Conservation (phyloP, 495 filamentous ascomycete genomes). For the Venustampulla echinocandica region DNA sequence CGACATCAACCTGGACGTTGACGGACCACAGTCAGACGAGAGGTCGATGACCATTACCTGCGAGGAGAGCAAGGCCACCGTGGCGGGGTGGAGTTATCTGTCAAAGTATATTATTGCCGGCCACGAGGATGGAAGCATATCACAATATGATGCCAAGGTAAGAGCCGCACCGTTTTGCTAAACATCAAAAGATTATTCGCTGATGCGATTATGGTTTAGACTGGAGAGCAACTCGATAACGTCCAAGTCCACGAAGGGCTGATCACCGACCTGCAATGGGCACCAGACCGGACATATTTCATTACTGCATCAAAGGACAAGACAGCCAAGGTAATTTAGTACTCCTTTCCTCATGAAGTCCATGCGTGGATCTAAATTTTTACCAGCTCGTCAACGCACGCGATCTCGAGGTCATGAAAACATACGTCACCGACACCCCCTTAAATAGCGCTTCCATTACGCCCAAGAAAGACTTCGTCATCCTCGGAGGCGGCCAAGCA, state of each 20-base stretch:
- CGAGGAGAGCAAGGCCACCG: constrained; percentile 89
- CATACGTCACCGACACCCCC: constrained; percentile 86
- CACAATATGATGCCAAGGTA: constrained; percentile 93
- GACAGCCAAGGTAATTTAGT: constrained; percentile 66
- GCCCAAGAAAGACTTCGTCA: constrained; percentile 90
- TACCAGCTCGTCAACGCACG: constrained; percentile 64
- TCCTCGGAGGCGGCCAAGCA: constrained; percentile 94
- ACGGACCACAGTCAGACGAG: constrained; percentile 77
- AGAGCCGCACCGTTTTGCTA: not conserved
- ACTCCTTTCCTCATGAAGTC: not conserved
- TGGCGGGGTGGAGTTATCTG: constrained; percentile 90
- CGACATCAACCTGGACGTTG: constrained; percentile 69
- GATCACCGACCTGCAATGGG: constrained; percentile 94
- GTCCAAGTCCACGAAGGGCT: constrained; percentile 71
- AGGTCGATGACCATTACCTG: constrained; percentile 76
- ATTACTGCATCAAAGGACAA: constrained; percentile 98
- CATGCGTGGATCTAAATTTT: constrained; percentile 1
- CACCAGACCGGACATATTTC: constrained; percentile 88
- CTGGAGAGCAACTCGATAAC: constrained; percentile 72
- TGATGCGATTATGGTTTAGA: constrained; percentile 32
- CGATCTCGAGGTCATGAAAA: constrained; percentile 86
- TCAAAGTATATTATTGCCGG: constrained; percentile 92
- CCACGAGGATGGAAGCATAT: constrained; percentile 90
- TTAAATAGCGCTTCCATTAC: constrained; percentile 92
- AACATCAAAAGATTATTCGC: too few species aligned